Evolutionary conservation across 1,139 yeast genomes (phyloP).

Genomic region (Suzukiozyma palmioleophila): DNA sequence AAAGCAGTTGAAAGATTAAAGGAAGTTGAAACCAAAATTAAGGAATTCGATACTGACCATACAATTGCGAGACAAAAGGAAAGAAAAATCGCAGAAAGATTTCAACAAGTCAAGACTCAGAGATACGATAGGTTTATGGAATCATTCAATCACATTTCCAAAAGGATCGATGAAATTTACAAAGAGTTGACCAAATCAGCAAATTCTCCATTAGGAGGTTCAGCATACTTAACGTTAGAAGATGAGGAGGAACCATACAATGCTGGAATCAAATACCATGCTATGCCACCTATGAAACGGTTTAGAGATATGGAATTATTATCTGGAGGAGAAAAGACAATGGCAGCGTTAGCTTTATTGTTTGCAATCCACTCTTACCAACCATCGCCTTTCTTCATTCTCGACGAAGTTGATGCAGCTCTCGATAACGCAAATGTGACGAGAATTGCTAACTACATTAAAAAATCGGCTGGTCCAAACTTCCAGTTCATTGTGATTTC

Average conservation of each 20-base stretch:
- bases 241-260: conserved; percentile 87
- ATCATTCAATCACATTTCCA: conserved; percentile 75
- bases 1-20: conserved; percentile 74
- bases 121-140: conserved; percentile 61
- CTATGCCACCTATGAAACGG: conserved; percentile 95
- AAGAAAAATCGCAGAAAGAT: conserved; percentile 49
- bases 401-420: conserved; percentile 98
- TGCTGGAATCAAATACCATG: conserved; percentile 83
- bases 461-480: conserved; percentile 68
- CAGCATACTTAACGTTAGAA: conserved; percentile 83
- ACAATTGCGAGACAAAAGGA: conserved; percentile 60
- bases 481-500: conserved; percentile 94
- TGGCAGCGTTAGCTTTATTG: conserved; percentile 89
- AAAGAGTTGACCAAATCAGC: conserved; percentile 75
- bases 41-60: conserved; percentile 63
- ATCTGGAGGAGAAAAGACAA: conserved; percentile 96
- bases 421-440: conserved; percentile 86
- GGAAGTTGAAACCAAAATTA: conserved; percentile 61
- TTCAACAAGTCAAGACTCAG: conserved; percentile 54
- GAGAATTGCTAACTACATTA: conserved; percentile 79
- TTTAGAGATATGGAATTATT: conserved; percentile 89
- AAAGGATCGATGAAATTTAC: conserved; percentile 72
- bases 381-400: conserved; percentile 92
- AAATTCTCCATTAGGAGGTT: conserved; percentile 79
- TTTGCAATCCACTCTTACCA: conserved; percentile 89